Evolutionary conservation across 1,284 basidiomycete genomes (phyloP), one percentile per base, ranked within the genome.

Genomic region (Dichomitus squalens): DNA sequence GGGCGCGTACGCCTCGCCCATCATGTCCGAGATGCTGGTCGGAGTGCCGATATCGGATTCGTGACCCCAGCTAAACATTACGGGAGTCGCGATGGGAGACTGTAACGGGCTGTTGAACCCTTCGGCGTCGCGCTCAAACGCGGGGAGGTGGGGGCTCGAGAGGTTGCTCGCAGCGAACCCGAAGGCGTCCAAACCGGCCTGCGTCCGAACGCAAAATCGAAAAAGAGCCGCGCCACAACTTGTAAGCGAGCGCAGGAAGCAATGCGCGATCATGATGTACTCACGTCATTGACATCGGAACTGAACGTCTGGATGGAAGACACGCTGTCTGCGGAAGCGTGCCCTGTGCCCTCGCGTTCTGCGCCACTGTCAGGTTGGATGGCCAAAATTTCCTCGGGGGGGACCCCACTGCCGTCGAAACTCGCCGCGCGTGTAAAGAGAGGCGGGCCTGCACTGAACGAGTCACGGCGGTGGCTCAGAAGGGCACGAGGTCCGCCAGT

Each of bases 271-370:
- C 36, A 36, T 53, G 49, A 63, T 51, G 53, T 14, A 66, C 66
- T 66, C 63, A 69, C 66, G 53, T 68, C 29, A 31, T 65, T 66
- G 61, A 69, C 65, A 53, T 68, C 61, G 40, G 59, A 54, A 48
- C 50, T 29, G 48, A 60, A 53, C 53, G 62, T 31, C 53, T 60
- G 60, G 54, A 55, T 20, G 54, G 62, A 40, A 44, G 57, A 46
- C 64, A 61, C 52, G 58, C 62, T 53, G 46, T 58, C 60, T 40
- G 52, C 43, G 49, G 52, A 52, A 52, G 49, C 56, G 55, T 61
- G 55, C 55, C 61, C 55, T 59, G 53, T 27, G 35, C 44, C 62
- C 46, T 64, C 66, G 68, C 66, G 66, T 63, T 66, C 27, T 38
- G 18, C 18, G 52, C 58, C 58, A 54, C 41, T 61, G 60, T 53